A percentile compares a stretch with the other conserved stretches of the same genome.
Evolutionary conservation across 495 filamentous ascomycete genomes (phyloP).

Genomic region (Aspergillus indologenus): DNA sequence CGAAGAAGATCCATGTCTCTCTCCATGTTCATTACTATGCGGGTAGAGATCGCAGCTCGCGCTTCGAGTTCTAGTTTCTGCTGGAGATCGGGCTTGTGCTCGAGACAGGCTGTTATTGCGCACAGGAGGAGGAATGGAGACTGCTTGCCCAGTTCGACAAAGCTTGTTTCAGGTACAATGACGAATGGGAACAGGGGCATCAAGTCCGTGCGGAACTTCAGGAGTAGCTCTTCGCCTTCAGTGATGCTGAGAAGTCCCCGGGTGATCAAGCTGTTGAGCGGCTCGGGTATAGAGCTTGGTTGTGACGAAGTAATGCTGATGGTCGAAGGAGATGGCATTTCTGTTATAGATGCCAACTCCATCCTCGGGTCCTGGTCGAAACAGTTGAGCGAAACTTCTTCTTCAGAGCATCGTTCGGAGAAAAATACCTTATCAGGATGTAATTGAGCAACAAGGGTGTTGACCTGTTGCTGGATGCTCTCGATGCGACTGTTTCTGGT

Average conservation of each 20-base stretch:
- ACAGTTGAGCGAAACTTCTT: too few relatives aligned
- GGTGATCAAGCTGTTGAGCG: background rate
- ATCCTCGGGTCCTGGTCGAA: too few relatives aligned
- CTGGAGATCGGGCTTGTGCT: background rate
- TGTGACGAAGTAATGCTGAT: too few relatives aligned
- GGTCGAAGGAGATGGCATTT: too few relatives aligned
- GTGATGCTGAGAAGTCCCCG: too few relatives aligned
- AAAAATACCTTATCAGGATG: too few relatives aligned
- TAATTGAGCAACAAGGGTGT: too few relatives aligned
- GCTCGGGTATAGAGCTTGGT: too few relatives aligned
- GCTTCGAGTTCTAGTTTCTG: background rate
- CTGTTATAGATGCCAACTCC: too few relatives aligned
- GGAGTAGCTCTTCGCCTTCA: background rate
- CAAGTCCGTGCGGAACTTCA: background rate
- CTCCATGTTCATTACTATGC: background rate
- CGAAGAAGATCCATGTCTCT: conserved; percentile 14
- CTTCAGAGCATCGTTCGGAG: too few relatives aligned
- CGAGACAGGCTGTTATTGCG: background rate
- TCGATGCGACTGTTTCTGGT: background rate
- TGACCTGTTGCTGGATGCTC: too few relatives aligned
- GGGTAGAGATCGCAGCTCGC: background rate
- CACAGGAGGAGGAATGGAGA: conserved; percentile 10
- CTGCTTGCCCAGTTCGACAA: background rate
- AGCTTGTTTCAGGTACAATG: background rate
- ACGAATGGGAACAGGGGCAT: conserved; percentile 4